Evolutionary conservation across 2,329 filamentous ascomycete species (phyloP), one percentile per base, ranked within the genome.

Genomic region (Paracorniculantispora psalliotae): DNA sequence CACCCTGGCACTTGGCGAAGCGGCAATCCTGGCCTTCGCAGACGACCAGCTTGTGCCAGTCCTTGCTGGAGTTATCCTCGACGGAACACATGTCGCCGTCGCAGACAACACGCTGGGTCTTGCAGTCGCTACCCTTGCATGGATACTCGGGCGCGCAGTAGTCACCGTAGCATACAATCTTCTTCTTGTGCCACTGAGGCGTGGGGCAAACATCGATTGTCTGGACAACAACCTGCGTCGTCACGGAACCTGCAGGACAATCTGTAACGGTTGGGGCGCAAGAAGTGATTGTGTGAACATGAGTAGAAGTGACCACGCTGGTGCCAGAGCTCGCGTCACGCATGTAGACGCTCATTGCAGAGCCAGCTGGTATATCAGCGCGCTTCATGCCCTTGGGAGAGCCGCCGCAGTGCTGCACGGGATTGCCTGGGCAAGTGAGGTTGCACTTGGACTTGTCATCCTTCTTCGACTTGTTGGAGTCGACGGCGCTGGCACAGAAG

Each of bases 161-260:
- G 61, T 68, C 67, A 25, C 69, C 69, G 61, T 64, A 67, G 67
- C 67, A 67, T 63, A 69, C 62, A 53, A 69, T 66, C 60, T 65
- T 62, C 61, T 64, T 63, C 56, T 59, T 59, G 62, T 62, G 61
- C 21, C 25, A 56, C 39, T 43, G 15, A 21, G 39, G 39, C 15
- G 39, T 21, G 39, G 6, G 39, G 39, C 39, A 43, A 21, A 43
- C 19, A 21, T 17, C 39, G 39, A 43, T 21, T 21, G 39, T 43
- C 39, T 43, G 15, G 15, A 21, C 19, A 21, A 43, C 39, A 5
- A 43, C 39, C 15, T 21, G 15, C 15, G 15, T 17, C 39, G 39
- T 43, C 39, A n/a, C 19, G 15, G 15, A n/a, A 21, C 39, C 39
- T n/a, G 19, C 19, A 21, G 39, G 39, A 21, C 39, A 43, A 15